Base-by-base conservation (phyloP, 768 basidiomycete genomes). In the Rhizopogon roseolus region DNA sequence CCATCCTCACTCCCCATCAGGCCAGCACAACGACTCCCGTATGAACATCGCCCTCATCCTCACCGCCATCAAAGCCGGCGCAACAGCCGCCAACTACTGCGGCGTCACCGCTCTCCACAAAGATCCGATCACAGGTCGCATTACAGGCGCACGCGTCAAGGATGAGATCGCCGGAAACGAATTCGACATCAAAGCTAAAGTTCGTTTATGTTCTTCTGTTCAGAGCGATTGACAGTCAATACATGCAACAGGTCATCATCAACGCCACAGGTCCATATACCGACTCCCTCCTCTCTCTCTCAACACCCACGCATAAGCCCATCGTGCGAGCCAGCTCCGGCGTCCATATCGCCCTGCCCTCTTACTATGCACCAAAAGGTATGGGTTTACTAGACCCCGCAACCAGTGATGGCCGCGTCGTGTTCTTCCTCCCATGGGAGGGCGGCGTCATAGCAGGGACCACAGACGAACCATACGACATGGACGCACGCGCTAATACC, bases 351-450 rank as follows among this genome's bases (percentile, higher is more conserved):
- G 96, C 96, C 0, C 85, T 99, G 2, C 96, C 96, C 3, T 91
- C 92, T 64, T 99, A 98, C 74, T 98, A 97, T 67, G 92, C 93
- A 1, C 96, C 96, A 3, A 84, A 88, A 14, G 89, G 81, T 48
- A 97, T 98, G 90, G 96, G 97, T 41, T 80, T 98, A 5, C 80
- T 98, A 42, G 97, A 98, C 69, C 97, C 96, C 1, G 79, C 92
- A 3, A 97, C 97, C 4, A 93, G 90, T 0, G 96, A 99, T 59
- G 96, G 96, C 0, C 88, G 96, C 27, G 95, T 99, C 52, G 96
- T 99, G 65, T 99, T 98, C 80, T 97, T 99, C 81, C 81, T 99
- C 9, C 96, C 96, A 0, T 99, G 97, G 96, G 88, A 98, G 72
- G 96, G 96, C 8, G 93, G 88, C 74, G 94, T 94, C 39, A 94